phyloP scores from a whole-genome alignment of 2,329 filamentous ascomycete species.

The Talaromyces islandicus region DNA sequence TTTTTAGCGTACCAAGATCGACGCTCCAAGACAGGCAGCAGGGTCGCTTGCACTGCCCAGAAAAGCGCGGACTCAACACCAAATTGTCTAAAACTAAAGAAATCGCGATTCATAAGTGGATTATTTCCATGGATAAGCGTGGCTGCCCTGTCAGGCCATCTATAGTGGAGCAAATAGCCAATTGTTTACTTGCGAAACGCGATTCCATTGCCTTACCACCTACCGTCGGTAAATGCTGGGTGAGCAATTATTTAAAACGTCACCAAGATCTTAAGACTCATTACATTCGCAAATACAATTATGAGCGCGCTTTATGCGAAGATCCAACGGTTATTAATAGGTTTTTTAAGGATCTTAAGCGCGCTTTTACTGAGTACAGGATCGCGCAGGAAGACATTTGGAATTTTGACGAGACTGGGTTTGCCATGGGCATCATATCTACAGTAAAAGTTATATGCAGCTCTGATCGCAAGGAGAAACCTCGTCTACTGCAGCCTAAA shows the following conservation, averaged over 20 bases:
- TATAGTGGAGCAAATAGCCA: slow-evolving; percentile 2
- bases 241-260: slow-evolving; percentile 3
- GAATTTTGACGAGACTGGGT: neutral
- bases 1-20: neutral
- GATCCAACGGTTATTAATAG: neutral
- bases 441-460: neutral
- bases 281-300: slow-evolving; percentile 4
- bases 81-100: neutral
- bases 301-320: slow-evolving; percentile 1
- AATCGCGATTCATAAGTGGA: neutral
- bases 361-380: too few species aligned
- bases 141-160: neutral
- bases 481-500: neutral
- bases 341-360: too few species aligned
- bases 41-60: neutral
- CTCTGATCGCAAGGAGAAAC: neutral
- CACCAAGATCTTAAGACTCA: slow-evolving; percentile 1
- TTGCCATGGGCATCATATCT: neutral
- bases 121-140: neutral
- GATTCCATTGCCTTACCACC: neutral
- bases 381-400: neutral
- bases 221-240: slow-evolving; percentile 5
- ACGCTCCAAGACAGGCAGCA: neutral
- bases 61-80: neutral
- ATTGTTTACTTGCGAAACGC: slow-evolving; percentile 5